Percentiles rank a stretch among this genome's conserved stretches.
phyloP scores from a whole-genome alignment of 2,329 filamentous ascomycete species.

The Apiospora aurea region DNA sequence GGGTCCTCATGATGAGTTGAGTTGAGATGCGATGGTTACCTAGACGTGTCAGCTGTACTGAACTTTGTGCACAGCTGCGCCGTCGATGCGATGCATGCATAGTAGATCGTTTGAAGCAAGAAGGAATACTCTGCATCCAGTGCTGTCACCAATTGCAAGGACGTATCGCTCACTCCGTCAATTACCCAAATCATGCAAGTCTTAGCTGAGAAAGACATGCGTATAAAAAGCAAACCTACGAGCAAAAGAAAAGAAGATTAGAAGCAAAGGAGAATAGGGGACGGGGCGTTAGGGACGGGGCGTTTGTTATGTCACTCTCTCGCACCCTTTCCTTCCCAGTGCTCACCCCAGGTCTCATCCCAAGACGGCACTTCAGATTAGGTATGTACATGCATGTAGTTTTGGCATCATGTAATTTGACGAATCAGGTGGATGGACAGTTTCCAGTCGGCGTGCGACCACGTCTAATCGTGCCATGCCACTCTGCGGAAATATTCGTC shows the following conservation, averaged over 20 bases:
- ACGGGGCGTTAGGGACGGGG: not conserved
- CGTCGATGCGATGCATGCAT: conserved; percentile 16
- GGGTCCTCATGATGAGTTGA: not conserved
- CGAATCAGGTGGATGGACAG: not conserved
- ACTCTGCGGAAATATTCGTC: conserved; percentile 5
- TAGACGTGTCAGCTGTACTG: not conserved
- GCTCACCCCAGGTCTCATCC: not conserved
- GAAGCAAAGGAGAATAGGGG: not conserved
- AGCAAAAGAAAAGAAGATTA: not conserved
- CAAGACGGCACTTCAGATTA: not conserved
- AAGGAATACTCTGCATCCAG: not conserved
- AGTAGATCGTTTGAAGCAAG: conserved; percentile 7
- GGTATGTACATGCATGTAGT: not conserved
- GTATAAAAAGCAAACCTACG: not conserved
- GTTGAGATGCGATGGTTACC: conserved; percentile 18
- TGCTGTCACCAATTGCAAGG: not conserved
- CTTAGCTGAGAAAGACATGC: not conserved
- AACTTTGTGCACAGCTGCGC: conserved; percentile 7
- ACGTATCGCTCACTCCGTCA: not conserved
- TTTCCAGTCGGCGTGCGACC: not conserved
- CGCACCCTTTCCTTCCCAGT: not conserved
- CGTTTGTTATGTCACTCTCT: not conserved
- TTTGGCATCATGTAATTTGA: conserved; percentile 1
- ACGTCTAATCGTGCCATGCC: conserved; percentile 6
- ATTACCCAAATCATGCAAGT: not conserved